phyloP scores from a whole-genome alignment of 495 filamentous ascomycete genomes.

The Neurospora sp. region DNA sequence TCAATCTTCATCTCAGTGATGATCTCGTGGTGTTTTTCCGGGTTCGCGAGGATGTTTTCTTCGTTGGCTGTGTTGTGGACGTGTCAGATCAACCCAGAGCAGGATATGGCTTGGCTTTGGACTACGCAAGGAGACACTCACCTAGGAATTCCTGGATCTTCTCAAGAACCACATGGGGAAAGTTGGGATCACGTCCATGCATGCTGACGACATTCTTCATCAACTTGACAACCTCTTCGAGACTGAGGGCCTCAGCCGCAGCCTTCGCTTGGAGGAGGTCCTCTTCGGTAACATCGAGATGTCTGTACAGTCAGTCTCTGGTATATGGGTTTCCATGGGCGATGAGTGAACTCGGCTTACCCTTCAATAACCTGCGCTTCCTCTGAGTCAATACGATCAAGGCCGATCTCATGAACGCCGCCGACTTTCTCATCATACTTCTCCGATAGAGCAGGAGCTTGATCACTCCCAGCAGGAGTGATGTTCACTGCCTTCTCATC shows the following conservation, averaged over 20 bases:
- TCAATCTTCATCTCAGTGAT: slow-evolving; percentile 35
- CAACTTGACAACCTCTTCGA: slow-evolving; percentile 16
- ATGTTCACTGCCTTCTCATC: background rate
- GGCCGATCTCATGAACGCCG: background rate
- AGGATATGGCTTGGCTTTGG: background rate
- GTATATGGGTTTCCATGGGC: background rate
- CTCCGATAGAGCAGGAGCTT: background rate
- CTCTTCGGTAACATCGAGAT: slow-evolving; percentile 19
- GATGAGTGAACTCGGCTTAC: background rate
- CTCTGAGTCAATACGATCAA: background rate
- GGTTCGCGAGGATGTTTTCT: slow-evolving; percentile 19
- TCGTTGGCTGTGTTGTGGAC: slow-evolving; percentile 20
- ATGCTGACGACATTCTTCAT: slow-evolving; percentile 17
- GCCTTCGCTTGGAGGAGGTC: slow-evolving; percentile 21
- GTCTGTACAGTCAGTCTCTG: background rate
- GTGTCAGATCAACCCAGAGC: background rate
- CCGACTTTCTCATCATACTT: background rate
- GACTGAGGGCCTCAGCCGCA: slow-evolving; percentile 13
- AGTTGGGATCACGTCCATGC: slow-evolving; percentile 22
- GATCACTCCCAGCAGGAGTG: background rate
- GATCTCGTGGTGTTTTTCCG: slow-evolving; percentile 24
- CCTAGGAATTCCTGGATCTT: slow-evolving; percentile 18
- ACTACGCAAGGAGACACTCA: background rate
- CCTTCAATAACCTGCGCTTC: background rate
- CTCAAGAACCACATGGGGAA: slow-evolving; percentile 15